Evolutionary conservation across 225 moss, liverwort and hornwort genomes (phyloP).

Genomic region (Pseudisothecium myosuroides): DNA sequence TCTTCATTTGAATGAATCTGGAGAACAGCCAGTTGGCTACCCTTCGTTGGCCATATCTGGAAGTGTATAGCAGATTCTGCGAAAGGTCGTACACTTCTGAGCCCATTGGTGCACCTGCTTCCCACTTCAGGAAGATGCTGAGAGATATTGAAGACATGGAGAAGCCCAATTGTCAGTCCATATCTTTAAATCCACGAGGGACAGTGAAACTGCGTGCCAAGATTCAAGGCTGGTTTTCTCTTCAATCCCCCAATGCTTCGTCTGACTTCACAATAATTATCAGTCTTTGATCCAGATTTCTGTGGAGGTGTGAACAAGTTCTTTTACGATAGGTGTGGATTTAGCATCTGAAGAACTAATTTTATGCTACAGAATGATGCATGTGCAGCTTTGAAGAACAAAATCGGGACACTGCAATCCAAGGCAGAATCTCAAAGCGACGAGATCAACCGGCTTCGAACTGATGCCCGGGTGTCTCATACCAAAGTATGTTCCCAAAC

Average conservation of each 20-base stretch:
- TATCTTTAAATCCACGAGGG: slow-evolving; percentile 55
- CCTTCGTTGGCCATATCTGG: neutral
- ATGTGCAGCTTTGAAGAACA: slow-evolving; percentile 59
- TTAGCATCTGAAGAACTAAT: neutral
- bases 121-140: slow-evolving; percentile 54
- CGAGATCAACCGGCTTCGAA: slow-evolving; percentile 67
- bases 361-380: neutral
- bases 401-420: slow-evolving; percentile 49
- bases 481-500: slow-evolving; percentile 36
- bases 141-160: slow-evolving; percentile 90
- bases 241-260: neutral
- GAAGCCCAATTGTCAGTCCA: slow-evolving; percentile 79
- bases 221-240: slow-evolving; percentile 47
- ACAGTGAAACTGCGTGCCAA: slow-evolving; percentile 54
- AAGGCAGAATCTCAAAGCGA: slow-evolving; percentile 68
- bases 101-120: neutral
- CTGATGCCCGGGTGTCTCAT: slow-evolving; percentile 63
- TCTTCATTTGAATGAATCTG: too few species aligned
- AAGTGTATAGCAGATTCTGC: neutral
- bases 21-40: neutral
- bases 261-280: neutral
- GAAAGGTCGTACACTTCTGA: neutral
- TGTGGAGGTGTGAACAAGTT: neutral
- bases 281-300: neutral
- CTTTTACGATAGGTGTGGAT: neutral